A percentile compares a stretch with the other conserved stretches of the same genome.
These are phyloP conservation scores for Juncus effusus DNA, from an alignment of 176 grass and related monocot species.

Conservation along the genomic window DNA sequence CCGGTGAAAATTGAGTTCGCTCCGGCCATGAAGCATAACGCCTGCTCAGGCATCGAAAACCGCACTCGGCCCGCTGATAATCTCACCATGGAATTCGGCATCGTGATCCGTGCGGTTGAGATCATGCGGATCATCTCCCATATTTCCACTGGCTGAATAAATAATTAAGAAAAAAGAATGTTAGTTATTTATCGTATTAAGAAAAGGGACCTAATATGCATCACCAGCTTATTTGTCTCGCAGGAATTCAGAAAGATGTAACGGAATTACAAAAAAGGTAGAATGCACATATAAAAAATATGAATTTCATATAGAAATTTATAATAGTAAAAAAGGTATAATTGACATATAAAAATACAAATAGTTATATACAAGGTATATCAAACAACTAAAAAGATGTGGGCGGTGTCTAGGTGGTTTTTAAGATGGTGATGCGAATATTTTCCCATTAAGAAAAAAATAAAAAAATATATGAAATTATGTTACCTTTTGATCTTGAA, in stretches of 20 bases:
- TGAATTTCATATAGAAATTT: neutral
- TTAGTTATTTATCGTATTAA: too few relatives aligned
- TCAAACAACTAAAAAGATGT: too few relatives aligned
- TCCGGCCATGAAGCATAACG: conserved; percentile 80
- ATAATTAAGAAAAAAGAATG: neutral
- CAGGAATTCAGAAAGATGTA: too few relatives aligned
- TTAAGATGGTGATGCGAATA: too few relatives aligned
- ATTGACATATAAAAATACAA: neutral
- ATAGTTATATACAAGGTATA: too few relatives aligned
- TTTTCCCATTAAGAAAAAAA: neutral
- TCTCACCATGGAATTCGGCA: conserved; percentile 95
- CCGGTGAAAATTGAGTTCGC: conserved; percentile 92
- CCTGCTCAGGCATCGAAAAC: conserved; percentile 93
- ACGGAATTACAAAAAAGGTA: too few relatives aligned
- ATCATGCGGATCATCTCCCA: conserved; percentile 99
- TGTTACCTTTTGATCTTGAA: conserved; percentile 87
- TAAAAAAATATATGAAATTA: neutral
- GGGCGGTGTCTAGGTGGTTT: too few relatives aligned
- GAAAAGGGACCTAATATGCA: too few relatives aligned
- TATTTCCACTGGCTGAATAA: conserved; percentile 78
- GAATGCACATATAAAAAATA: too few relatives aligned
- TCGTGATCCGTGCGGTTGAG: conserved; percentile 75
- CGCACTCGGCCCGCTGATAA: conserved; percentile 83
- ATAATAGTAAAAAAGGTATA: neutral
- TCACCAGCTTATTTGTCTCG: too few relatives aligned